Evolutionary conservation across 2,329 filamentous ascomycete species (phyloP).

Genomic region (Penicillium sp.): DNA sequence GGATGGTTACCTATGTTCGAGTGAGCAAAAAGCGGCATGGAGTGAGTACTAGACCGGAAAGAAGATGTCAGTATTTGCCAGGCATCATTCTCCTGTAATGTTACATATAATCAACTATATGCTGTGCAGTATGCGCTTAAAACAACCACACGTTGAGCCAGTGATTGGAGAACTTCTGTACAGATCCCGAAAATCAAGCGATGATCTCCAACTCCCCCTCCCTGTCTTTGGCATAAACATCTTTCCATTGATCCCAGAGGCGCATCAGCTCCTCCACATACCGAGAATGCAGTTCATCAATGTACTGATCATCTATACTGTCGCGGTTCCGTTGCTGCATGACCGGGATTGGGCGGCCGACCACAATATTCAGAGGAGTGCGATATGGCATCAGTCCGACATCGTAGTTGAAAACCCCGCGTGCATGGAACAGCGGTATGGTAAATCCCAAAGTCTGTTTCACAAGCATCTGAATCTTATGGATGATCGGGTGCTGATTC

Average conservation of each 20-base stretch:
- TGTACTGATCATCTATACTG: slow-evolving; percentile 67
- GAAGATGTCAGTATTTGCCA: no score
- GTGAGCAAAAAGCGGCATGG: no score
- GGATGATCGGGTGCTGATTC: slow-evolving; percentile 70
- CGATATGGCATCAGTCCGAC: slow-evolving; percentile 94
- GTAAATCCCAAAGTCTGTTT: slow-evolving; percentile 90
- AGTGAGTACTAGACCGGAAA: no score
- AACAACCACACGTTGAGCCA: not conserved
- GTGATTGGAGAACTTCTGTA: not conserved
- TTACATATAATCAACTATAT: not conserved
- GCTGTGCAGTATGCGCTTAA: slow-evolving; percentile 4
- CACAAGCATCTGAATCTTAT: slow-evolving; percentile 75
- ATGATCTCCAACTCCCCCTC: slow-evolving; percentile 45
- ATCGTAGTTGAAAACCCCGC: slow-evolving; percentile 96
- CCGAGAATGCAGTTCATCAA: slow-evolving; percentile 72
- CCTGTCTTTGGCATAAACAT: slow-evolving; percentile 45
- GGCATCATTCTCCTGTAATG: no score
- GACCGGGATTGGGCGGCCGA: slow-evolving; percentile 75
- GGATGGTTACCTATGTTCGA: no score
- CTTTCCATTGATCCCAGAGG: slow-evolving; percentile 48
- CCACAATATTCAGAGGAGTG: slow-evolving; percentile 79
- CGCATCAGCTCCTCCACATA: slow-evolving; percentile 63
- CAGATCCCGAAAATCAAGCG: slow-evolving; percentile 27
- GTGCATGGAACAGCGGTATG: slow-evolving; percentile 80
- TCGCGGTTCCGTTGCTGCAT: slow-evolving; percentile 52